Evolutionary conservation across 768 basidiomycete genomes (phyloP), one percentile per base, ranked within the genome.

Genomic region (Phlebiopsis flavidoalba): DNA sequence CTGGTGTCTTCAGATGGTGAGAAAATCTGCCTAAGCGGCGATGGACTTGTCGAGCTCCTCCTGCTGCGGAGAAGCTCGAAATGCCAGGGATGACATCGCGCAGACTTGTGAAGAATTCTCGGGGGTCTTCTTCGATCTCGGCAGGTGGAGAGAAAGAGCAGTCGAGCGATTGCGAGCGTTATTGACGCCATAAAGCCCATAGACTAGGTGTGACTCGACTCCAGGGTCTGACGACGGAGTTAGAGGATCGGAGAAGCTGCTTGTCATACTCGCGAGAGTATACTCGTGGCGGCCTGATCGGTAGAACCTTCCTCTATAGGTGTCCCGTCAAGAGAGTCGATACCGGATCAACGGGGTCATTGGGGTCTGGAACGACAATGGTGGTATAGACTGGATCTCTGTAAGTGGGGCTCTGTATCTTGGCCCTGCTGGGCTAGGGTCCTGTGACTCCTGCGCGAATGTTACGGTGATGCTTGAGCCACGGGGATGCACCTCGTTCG

Each of bases 1-100:
- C 59, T 47, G 19, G 40, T 51, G 15, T 31, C 33, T 8, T 33
- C 55, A 8, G 17, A 17, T 17, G 15, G 11, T 1, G 65, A 64
- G 63, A 83, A 78, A 24, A 81, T 60, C 47, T 76, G 79, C 50
- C n/a, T 90, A 74, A 37, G 79, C 80, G 31, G 82, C 82, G 55
- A 90, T 88, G 60, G 79, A 87, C 67, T 75, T 75, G 65, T 88
- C 88, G 54, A 90, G 75, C 62, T 88, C 85, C 1, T 70, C 78
- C 68, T 87, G 86, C 66, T 87, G 22, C 82, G 82, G 47, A 85
- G 65, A 36, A 89, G 75, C 56, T 58, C 10, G 71, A 70, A 47
- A 70, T 70, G 55, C 67, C 68, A n/a, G n/a, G 26, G 72, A 70
- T 6, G 65, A 64, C n/a, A n/a, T 43, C 66, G 66, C 12, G 69